Percentiles rank a stretch among this genome's conserved stretches.
These are phyloP conservation scores for Remersonia thermophila DNA, from an alignment of 2,329 filamentous ascomycete genomes.

Conservation along the genomic window DNA sequence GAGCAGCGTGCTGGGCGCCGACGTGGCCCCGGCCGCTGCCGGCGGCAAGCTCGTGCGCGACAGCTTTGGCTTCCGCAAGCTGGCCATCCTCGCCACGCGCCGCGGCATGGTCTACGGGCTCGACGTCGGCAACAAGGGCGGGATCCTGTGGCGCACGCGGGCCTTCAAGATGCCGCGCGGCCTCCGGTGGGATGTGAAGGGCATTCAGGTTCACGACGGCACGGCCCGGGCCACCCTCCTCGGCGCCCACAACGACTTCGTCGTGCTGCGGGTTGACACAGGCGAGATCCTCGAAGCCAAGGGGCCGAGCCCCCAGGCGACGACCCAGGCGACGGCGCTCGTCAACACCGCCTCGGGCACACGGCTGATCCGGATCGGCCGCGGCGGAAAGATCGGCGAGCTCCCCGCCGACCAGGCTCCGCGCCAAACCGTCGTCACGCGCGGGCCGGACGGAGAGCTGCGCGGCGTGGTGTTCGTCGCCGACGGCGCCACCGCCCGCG, in stretches of 20 bases:
- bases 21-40: constrained; percentile 27
- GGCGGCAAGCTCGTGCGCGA: constrained; percentile 45
- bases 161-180: constrained; percentile 44
- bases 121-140: constrained; percentile 61
- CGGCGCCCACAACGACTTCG: constrained; percentile 48
- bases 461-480: constrained; percentile 42
- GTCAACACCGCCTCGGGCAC: constrained; percentile 40
- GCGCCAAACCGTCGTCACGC: constrained; percentile 43
- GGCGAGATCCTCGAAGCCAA: constrained; percentile 39
- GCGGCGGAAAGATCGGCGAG: constrained; percentile 35
- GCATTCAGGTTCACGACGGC: constrained; percentile 49
- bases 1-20: constrained; percentile 49
- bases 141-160: constrained; percentile 62
- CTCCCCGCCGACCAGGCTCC: constrained; percentile 35
- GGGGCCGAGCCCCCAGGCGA: constrained; percentile 26
- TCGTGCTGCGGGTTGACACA: constrained; percentile 40
- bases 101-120: constrained; percentile 71
- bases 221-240: constrained; percentile 45
- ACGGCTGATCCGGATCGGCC: constrained; percentile 41
- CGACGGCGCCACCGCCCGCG: constrained; percentile 28
- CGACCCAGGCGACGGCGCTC: constrained; percentile 35
- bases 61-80: constrained; percentile 79
- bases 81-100: constrained; percentile 67
- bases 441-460: constrained; percentile 35
- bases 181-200: constrained; percentile 53